A percentile compares a stretch with the other conserved stretches of the same genome.
Conservation (phyloP, 257 asterid genomes). For the Catharanthus roseus region DNA sequence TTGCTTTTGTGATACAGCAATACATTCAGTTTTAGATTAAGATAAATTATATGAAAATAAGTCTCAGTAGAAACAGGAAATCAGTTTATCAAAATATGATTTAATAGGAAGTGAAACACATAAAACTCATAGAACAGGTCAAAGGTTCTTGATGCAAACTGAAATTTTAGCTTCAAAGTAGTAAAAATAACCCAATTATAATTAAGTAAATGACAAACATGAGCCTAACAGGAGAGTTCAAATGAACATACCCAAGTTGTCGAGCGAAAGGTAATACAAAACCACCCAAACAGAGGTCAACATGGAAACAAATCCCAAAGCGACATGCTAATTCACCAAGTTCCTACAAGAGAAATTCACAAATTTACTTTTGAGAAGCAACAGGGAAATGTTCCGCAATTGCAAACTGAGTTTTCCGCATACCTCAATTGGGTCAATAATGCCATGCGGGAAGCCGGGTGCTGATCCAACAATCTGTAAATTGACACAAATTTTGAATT, state of each 20-base stretch:
- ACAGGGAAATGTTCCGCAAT: background rate
- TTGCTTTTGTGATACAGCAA: background rate
- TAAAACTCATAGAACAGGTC: background rate
- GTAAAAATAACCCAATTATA: background rate
- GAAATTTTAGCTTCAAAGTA: background rate
- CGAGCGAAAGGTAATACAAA: conserved; percentile 98
- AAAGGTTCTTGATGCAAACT: background rate
- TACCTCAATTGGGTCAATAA: conserved; percentile 97
- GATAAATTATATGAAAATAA: background rate
- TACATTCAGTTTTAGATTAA: background rate
- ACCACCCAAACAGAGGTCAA: conserved; percentile 98
- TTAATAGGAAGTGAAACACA: background rate
- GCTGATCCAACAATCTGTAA: conserved; percentile 97
- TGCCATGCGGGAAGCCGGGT: conserved; percentile 99
- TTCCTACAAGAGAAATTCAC: conserved; percentile 49
- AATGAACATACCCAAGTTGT: conserved; percentile 71
- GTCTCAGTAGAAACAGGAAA: too few species aligned
- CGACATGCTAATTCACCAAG: conserved; percentile 77
- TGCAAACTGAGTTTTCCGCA: conserved; percentile 12
- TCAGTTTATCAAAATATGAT: background rate
- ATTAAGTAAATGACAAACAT: background rate
- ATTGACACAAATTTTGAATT: conserved; percentile 13
- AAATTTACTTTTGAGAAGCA: conserved; percentile 13
- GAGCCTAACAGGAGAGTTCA: background rate
- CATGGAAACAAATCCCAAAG: conserved; percentile 76